Evolutionary conservation across 2,329 filamentous ascomycete genomes (phyloP).

Genomic region (Beauveria bassiana): DNA sequence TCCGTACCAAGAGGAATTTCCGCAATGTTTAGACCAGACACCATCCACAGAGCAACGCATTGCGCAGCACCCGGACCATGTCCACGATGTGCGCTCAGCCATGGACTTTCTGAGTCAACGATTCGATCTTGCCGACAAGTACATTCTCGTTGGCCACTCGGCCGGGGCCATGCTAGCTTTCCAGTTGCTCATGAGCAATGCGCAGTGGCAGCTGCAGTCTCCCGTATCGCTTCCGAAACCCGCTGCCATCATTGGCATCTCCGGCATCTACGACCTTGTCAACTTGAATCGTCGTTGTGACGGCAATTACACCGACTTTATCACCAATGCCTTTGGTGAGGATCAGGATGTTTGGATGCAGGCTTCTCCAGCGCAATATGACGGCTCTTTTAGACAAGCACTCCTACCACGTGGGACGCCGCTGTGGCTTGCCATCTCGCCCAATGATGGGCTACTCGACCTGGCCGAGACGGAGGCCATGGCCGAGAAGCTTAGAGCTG

Average conservation of each 20-base stretch:
- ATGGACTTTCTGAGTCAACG: conserved; percentile 39
- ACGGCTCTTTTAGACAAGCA: conserved; percentile 28
- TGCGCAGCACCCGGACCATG: conserved; percentile 51
- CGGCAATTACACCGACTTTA: conserved; percentile 48
- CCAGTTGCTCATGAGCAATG: conserved; percentile 46
- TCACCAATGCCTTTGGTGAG: conserved; percentile 52
- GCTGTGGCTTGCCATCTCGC: conserved; percentile 37
- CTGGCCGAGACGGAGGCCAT: conserved; percentile 52
- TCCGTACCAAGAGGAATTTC: conserved; percentile 19
- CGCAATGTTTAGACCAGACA: conserved; percentile 11
- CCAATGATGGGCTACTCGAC: conserved; percentile 43
- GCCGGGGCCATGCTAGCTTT: conserved; percentile 57
- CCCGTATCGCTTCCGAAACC: conserved; percentile 32
- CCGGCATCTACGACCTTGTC: conserved; percentile 60
- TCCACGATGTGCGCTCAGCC: conserved; percentile 47
- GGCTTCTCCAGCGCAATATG: conserved; percentile 45
- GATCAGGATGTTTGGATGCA: conserved; percentile 42
- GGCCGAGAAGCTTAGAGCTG: conserved; percentile 35
- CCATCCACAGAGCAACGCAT: conserved; percentile 27
- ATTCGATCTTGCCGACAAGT: conserved; percentile 38
- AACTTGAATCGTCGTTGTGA: conserved; percentile 40
- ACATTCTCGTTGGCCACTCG: conserved; percentile 54
- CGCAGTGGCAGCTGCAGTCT: conserved; percentile 19
- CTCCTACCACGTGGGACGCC: conserved; percentile 28
- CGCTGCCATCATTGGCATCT: conserved; percentile 49